phyloP scores from a whole-genome alignment of 495 filamentous ascomycete species.

The Cetradonia linearis region DNA sequence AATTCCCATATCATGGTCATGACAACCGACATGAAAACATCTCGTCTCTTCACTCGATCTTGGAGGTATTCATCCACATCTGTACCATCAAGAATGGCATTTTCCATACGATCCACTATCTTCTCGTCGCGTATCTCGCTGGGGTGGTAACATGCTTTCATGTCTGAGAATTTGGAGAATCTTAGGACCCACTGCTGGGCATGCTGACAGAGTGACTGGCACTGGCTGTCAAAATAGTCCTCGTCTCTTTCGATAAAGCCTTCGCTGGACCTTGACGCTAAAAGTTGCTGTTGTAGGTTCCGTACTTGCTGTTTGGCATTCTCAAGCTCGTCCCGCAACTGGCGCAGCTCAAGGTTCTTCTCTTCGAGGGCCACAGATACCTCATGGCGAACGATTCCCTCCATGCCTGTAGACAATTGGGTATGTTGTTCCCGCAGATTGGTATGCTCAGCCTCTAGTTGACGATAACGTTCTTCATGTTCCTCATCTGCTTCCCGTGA shows the following conservation, averaged over 20 bases:
- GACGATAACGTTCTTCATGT: conserved; percentile 52
- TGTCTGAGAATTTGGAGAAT: conserved; percentile 93
- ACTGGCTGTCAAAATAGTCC: conserved; percentile 90
- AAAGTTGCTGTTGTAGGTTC: conserved; percentile 72
- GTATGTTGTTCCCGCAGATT: conserved; percentile 47
- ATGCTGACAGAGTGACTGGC: conserved; percentile 83
- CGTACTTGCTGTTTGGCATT: conserved; percentile 66
- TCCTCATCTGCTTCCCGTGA: conserved; percentile 52
- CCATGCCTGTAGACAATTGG: conserved; percentile 52
- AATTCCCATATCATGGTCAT: conserved; percentile 99
- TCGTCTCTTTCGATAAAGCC: conserved; percentile 79
- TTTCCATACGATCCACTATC: conserved; percentile 83
- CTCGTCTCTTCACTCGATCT: conserved; percentile 75
- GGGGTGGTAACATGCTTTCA: conserved; percentile 67
- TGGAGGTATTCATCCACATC: conserved; percentile 76
- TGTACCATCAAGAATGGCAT: conserved; percentile 83
- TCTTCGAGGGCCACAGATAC: conserved; percentile 51
- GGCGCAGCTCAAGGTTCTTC: conserved; percentile 69
- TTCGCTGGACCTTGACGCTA: conserved; percentile 51
- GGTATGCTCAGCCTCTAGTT: conserved; percentile 48
- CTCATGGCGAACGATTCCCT: conserved; percentile 50
- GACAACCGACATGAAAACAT: conserved; percentile 92
- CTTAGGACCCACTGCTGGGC: conserved; percentile 93
- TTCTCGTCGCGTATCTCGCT: conserved; percentile 74
- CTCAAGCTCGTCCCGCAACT: conserved; percentile 67